phyloP scores from a whole-genome alignment of 371 early-diverging fungal species.

The Smittium culicis region DNA sequence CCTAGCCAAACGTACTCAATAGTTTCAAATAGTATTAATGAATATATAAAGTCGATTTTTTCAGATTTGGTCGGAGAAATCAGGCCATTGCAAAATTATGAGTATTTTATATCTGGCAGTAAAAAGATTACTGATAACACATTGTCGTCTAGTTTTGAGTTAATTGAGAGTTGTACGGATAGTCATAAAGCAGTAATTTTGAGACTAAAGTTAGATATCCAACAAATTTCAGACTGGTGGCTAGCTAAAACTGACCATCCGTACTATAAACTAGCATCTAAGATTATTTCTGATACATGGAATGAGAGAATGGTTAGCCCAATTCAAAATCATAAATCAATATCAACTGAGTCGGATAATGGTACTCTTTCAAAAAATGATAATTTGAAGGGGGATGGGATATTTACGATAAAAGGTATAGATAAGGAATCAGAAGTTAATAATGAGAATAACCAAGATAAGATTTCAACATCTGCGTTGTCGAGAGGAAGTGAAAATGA shows the following conservation, averaged over 20 bases:
- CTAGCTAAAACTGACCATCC: slow-evolving; percentile 50
- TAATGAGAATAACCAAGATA: not conserved
- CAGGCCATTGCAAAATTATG: not conserved
- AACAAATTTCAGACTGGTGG: slow-evolving; percentile 64
- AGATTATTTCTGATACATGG: slow-evolving; percentile 42
- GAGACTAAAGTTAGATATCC: slow-evolving; percentile 35
- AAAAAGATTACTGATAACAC: slow-evolving; percentile 12
- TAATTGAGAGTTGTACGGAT: not conserved
- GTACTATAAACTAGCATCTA: slow-evolving; percentile 51
- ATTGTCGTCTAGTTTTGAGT: not conserved
- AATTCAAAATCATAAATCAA: not conserved
- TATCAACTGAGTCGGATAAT: too few relatives aligned
- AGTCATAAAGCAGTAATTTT: not conserved
- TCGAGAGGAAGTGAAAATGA: not conserved
- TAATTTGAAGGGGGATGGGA: not conserved
- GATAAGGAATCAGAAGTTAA: not conserved
- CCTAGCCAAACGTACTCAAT: slow-evolving; percentile 57
- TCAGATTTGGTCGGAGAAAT: slow-evolving; percentile 38
- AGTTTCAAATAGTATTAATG: slow-evolving; percentile 41
- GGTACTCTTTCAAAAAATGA: not conserved
- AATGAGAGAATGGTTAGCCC: not conserved
- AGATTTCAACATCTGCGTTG: not conserved
- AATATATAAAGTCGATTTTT: slow-evolving; percentile 40
- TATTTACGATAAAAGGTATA: not conserved
- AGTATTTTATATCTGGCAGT: not conserved